Percentiles rank a stretch among this genome's conserved stretches.
Conservation (phyloP, 192 early-diverging fungal species). For the Gaertneriomyces semiglobifer region DNA sequence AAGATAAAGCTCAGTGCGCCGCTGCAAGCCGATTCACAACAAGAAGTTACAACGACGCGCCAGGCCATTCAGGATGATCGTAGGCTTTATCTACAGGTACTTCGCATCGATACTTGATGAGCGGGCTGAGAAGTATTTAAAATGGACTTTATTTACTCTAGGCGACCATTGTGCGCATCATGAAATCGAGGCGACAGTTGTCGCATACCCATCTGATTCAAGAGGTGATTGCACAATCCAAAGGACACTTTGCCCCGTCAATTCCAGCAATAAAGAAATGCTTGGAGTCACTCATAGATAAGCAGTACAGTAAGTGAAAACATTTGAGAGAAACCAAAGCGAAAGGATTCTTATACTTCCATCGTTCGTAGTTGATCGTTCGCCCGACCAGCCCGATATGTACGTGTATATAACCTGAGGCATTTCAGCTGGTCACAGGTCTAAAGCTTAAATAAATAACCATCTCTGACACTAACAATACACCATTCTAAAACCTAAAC, state of each 20-base stretch:
- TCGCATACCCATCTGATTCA: conserved; percentile 67
- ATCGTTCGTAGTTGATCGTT: conserved; percentile 18
- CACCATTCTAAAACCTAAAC: background rate
- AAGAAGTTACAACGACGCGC: conserved; percentile 57
- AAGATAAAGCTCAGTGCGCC: conserved; percentile 72
- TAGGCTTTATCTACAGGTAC: conserved; percentile 66
- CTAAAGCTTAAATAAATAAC: conserved; percentile 1
- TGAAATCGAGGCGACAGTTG: conserved; percentile 72
- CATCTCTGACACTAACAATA: background rate
- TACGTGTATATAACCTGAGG: conserved; percentile 31
- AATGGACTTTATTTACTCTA: conserved; percentile 9
- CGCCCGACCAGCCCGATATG: conserved; percentile 7
- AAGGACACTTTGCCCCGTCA: conserved; percentile 64
- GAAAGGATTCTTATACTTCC: background rate
- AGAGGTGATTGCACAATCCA: conserved; percentile 72
- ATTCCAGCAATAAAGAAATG: conserved; percentile 78
- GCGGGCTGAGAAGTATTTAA: background rate
- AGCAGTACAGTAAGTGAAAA: conserved; percentile 60
- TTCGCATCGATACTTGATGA: background rate
- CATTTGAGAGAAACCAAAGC: background rate
- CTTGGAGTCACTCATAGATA: conserved; percentile 81
- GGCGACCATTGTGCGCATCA: conserved; percentile 84
- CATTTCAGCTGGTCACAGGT: background rate
- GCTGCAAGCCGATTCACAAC: conserved; percentile 55
- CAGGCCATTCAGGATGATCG: conserved; percentile 76